Evolutionary conservation across 2,329 filamentous ascomycete genomes (phyloP).

Genomic region (Dactylella cylindrospora): DNA sequence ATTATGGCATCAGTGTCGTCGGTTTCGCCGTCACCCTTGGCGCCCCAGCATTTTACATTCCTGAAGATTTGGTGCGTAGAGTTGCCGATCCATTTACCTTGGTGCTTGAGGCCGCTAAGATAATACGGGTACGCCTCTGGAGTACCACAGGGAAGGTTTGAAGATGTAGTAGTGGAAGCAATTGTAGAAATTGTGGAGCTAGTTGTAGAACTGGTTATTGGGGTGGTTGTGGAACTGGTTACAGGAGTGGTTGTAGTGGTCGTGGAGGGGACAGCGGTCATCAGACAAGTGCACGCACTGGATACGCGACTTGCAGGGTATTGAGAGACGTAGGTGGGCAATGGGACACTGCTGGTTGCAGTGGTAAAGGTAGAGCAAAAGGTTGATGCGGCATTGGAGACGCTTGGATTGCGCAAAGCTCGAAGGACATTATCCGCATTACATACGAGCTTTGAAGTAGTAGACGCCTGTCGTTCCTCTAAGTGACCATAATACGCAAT

Average conservation of each 20-base stretch:
- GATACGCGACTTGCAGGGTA: background rate
- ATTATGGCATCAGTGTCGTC: slow-evolving; percentile 18
- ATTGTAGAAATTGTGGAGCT: background rate
- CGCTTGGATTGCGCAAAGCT: too few species aligned
- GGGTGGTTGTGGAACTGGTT: slow-evolving; percentile 1
- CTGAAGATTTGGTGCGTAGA: slow-evolving; percentile 12
- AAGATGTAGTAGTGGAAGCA: background rate
- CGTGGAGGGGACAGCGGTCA: background rate
- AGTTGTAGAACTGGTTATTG: slow-evolving; percentile 1
- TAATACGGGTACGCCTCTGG: slow-evolving; percentile 4
- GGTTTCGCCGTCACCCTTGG: slow-evolving; percentile 16
- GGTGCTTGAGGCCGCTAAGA: slow-evolving; percentile 7
- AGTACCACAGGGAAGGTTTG: background rate
- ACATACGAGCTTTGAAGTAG: too few species aligned
- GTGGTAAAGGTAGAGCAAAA: background rate
- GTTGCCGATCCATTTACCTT: slow-evolving; percentile 6
- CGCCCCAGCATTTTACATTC: slow-evolving; percentile 24
- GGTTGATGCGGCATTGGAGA: too few species aligned
- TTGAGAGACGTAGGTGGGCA: background rate
- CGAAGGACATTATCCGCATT: too few species aligned
- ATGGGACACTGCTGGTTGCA: slow-evolving; percentile 1
- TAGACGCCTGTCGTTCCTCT: too few species aligned
- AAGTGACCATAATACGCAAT: too few species aligned
- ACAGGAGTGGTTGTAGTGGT: background rate
- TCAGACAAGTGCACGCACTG: background rate